phyloP scores from a whole-genome alignment of 2,329 filamentous ascomycete genomes.

The Colletotrichum lupini region DNA sequence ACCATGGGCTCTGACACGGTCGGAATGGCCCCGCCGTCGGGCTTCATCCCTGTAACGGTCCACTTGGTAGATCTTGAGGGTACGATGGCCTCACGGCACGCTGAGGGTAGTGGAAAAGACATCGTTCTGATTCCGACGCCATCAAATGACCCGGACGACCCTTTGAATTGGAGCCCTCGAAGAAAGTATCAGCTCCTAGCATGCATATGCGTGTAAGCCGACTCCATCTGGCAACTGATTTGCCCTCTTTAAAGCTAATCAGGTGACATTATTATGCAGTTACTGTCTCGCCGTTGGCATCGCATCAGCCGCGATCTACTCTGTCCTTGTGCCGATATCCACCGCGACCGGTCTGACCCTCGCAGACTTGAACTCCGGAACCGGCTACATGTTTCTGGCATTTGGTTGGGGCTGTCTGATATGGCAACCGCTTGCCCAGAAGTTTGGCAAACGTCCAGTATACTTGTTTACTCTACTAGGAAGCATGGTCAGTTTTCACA shows the following conservation, averaged over 20 bases:
- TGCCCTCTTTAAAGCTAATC: not conserved
- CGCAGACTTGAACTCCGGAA: slow-evolving; percentile 50
- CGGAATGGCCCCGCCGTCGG: not conserved
- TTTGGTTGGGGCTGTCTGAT: slow-evolving; percentile 57
- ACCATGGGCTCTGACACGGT: not conserved
- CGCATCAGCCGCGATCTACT: slow-evolving; percentile 52
- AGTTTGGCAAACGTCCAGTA: slow-evolving; percentile 55
- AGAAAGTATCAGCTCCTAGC: slow-evolving; percentile 37
- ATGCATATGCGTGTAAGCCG: slow-evolving; percentile 36
- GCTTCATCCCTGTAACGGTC: not conserved
- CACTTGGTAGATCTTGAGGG: not conserved
- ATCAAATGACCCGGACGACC: slow-evolving; percentile 41
- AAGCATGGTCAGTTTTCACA: slow-evolving; percentile 39
- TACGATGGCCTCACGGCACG: not conserved
- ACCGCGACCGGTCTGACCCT: slow-evolving; percentile 46
- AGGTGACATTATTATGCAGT: not conserved
- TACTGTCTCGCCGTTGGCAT: slow-evolving; percentile 46
- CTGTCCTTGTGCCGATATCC: slow-evolving; percentile 49
- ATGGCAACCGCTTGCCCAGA: slow-evolving; percentile 59
- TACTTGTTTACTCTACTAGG: slow-evolving; percentile 51
- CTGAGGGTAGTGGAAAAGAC: slow-evolving; percentile 23
- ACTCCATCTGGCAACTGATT: not conserved
- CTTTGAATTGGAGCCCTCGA: slow-evolving; percentile 40
- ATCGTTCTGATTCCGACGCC: slow-evolving; percentile 40
- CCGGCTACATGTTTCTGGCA: slow-evolving; percentile 55